A percentile compares a stretch with the other conserved stretches of the same genome.
phyloP scores from a whole-genome alignment of 768 basidiomycete genomes.

The Agrocybe pediades region DNA sequence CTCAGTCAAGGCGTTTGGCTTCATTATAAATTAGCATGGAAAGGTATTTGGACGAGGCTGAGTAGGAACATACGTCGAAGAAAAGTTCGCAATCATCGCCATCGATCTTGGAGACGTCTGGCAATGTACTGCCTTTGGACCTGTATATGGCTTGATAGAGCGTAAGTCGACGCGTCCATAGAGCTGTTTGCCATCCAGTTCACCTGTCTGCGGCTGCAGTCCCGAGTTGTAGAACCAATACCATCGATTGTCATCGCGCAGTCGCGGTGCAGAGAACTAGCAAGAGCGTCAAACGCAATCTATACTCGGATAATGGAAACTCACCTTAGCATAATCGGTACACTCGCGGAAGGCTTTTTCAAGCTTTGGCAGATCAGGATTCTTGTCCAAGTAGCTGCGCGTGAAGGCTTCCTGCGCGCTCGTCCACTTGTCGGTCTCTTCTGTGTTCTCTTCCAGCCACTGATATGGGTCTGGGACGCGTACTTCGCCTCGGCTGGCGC shows the following conservation, averaged over 20 bases:
- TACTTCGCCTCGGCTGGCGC: slow-evolving; percentile 61
- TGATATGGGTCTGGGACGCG: slow-evolving; percentile 70
- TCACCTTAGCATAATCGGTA: slow-evolving; percentile 45
- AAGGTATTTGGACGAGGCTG: background rate
- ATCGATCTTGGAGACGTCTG: slow-evolving; percentile 48
- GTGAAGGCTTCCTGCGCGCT: slow-evolving; percentile 62
- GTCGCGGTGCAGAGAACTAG: slow-evolving; percentile 63
- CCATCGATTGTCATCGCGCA: slow-evolving; percentile 71
- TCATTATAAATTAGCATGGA: slow-evolving; percentile 8
- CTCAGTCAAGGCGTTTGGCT: slow-evolving; percentile 71
- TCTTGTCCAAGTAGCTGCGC: slow-evolving; percentile 61
- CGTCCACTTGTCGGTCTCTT: slow-evolving; percentile 69
- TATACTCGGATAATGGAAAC: background rate
- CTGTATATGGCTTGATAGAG: slow-evolving; percentile 56
- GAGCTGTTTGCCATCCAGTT: slow-evolving; percentile 10
- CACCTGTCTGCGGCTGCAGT: slow-evolving; percentile 65
- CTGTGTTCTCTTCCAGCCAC: slow-evolving; percentile 68
- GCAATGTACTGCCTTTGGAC: slow-evolving; percentile 53
- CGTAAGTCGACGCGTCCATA: background rate
- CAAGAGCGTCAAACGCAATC: slow-evolving; percentile 4
- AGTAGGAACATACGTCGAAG: slow-evolving; percentile 60
- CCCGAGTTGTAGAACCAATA: slow-evolving; percentile 85
- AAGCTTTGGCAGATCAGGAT: slow-evolving; percentile 56
- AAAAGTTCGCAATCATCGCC: slow-evolving; percentile 63
- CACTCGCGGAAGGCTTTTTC: slow-evolving; percentile 56